Conservation (phyloP, 805 yeast genomes). For the Kuraishia molischiana region DNA sequence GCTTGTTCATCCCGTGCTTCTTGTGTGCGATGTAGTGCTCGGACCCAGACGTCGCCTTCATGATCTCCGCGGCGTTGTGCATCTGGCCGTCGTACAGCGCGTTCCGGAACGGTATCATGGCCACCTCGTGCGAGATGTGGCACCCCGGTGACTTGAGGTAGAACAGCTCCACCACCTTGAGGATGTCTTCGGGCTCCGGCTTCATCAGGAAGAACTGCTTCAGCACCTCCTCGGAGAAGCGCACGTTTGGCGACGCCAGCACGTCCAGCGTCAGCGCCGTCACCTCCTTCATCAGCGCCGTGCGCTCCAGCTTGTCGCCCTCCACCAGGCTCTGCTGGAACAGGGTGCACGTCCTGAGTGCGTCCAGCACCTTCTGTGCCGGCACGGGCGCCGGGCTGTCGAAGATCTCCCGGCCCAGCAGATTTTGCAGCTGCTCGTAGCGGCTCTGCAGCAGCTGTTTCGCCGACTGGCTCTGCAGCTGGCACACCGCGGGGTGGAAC, state of each 20-base stretch:
- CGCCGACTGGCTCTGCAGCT: no score
- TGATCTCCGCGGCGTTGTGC: conserved; percentile 41
- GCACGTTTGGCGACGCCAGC: conserved; percentile 9
- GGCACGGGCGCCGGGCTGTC: neutral
- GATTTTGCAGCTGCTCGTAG: neutral
- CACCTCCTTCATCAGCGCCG: conserved; percentile 11
- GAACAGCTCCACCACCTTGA: conserved; percentile 14
- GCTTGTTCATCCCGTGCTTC: conserved; percentile 21
- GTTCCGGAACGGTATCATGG: conserved; percentile 55
- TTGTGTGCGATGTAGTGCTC: conserved; percentile 32
- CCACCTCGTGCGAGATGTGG: conserved; percentile 25
- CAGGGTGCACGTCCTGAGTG: conserved; percentile 11
- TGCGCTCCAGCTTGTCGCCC: conserved; percentile 12
- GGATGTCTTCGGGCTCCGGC: conserved; percentile 15
- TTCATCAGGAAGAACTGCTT: conserved; percentile 11
- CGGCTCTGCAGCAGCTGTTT: neutral
- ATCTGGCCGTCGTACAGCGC: conserved; percentile 51
- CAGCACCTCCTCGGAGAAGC: conserved; percentile 11
- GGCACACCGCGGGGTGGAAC: neutral
- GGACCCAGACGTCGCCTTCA: conserved; percentile 55
- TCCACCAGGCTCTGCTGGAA: conserved; percentile 16
- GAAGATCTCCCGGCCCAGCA: conserved; percentile 6
- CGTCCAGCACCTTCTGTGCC: conserved; percentile 5
- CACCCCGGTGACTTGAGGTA: conserved; percentile 11
- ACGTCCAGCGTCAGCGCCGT: conserved; percentile 10